Base-by-base conservation (phyloP, 179 eudicot genomes). In the Dionaea muscipula region DNA sequence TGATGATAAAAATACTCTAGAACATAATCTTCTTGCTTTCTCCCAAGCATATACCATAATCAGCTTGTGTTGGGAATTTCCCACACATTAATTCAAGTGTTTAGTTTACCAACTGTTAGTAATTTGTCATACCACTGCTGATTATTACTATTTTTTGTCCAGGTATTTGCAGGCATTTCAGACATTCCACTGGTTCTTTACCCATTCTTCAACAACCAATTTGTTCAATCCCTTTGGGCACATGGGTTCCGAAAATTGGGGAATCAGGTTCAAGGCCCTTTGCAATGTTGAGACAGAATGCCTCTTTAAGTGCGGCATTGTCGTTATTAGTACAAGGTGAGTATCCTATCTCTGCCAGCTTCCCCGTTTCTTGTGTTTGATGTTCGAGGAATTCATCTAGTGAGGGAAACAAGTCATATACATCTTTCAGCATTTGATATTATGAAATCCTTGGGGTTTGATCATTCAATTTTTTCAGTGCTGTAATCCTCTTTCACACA, bases 211-310 rank as follows among this genome's bases (percentile, higher is more conserved):
- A 75, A 57, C 74, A 68, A 58, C 74, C 80, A 25, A 73, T 88
- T 53, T 72, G 77, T 68, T 69, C 83, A 53, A 68, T 89, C 66
- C 93, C 89, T 68, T 56, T 89, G 74, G 95, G 97, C 53, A 89
- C 93, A 2, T 83, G 97, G 97, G 93, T 83, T 67, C 95, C 95
- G 15, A 78, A 77, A 71, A 81, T 83, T 65, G 93, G 95, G 50
- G 93, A 85, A 55, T 51, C 86, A 22, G 79, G 63, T 72, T 56
- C 63, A 47, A 73, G 47, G 17, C 90, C 87, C 47, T 74, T 89
- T 51, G 93, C 93, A 55, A 85, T 79, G 80, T 63, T 89, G 71
- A 85, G 78, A 72, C 86, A 75, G 44, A 78, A 66, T 65, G 83
- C 93, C 40, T 75, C 88, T 68, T 80, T 89, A 56, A 79, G 79